Percentiles rank a stretch among this genome's conserved stretches.
These are phyloP conservation scores for Thinopyrum obtusiflorum DNA, from an alignment of 202 grass and related monocot species.

Conservation along the genomic window DNA sequence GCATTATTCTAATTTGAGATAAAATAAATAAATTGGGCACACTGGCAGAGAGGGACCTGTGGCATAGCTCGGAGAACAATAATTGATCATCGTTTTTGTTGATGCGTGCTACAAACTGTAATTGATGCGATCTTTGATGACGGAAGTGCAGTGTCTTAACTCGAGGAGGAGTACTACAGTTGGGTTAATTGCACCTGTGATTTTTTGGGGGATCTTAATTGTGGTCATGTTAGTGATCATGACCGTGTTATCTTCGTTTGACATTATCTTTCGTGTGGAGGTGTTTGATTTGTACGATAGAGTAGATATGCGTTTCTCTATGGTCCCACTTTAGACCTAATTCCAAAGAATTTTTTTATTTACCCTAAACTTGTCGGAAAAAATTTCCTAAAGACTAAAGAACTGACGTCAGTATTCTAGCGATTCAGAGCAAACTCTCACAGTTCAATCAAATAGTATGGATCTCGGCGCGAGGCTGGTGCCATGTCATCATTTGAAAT, in stretches of 20 bases:
- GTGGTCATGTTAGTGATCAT: constrained; percentile 18
- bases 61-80: constrained; percentile 5
- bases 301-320: too few relatives aligned
- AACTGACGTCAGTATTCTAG: too few relatives aligned
- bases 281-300: neutral
- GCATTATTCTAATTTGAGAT: too few relatives aligned
- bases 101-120: neutral
- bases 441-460: too few relatives aligned
- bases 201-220: constrained; percentile 10
- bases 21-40: neutral
- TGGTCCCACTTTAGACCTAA: too few relatives aligned
- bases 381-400: too few relatives aligned
- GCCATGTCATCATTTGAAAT: too few relatives aligned
- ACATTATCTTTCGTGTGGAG: neutral
- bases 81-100: neutral
- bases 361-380: too few relatives aligned
- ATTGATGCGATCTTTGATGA: constrained; percentile 21
- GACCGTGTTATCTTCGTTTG: neutral
- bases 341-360: too few relatives aligned
- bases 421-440: too few relatives aligned
- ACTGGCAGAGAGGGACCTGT: neutral
- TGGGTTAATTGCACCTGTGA: constrained; percentile 1
- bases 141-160: constrained; percentile 20
- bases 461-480: too few relatives aligned
- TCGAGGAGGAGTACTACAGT: neutral